Evolutionary conservation across 2,329 filamentous ascomycete genomes (phyloP).

Genomic region (Escovopsis sp.): DNA sequence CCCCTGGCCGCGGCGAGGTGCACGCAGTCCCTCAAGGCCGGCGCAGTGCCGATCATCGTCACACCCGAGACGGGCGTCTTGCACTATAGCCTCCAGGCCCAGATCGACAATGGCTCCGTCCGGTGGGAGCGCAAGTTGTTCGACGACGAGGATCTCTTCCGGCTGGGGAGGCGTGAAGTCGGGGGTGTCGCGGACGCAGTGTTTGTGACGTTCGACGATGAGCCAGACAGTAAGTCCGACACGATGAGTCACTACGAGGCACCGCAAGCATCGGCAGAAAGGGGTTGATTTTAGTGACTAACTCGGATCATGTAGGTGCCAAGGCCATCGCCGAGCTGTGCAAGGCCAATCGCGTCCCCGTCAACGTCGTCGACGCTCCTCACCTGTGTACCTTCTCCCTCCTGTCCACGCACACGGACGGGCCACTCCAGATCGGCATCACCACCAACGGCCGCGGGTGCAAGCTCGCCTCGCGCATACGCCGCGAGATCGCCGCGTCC

Average conservation of each 20-base stretch:
- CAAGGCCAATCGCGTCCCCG: slow-evolving; percentile 64
- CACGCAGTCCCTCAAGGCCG: slow-evolving; percentile 63
- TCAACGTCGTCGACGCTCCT: slow-evolving; percentile 85
- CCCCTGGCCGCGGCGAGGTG: slow-evolving; percentile 77
- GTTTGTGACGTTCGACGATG: slow-evolving; percentile 58
- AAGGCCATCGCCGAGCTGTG: slow-evolving; percentile 52
- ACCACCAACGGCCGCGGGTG: slow-evolving; percentile 92
- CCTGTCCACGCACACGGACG: slow-evolving; percentile 77
- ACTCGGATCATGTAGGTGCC: too few relatives aligned
- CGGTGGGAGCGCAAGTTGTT: slow-evolving; percentile 54
- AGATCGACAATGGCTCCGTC: slow-evolving; percentile 51
- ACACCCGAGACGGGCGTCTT: slow-evolving; percentile 49
- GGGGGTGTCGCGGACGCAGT: slow-evolving; percentile 74
- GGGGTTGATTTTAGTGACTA: too few relatives aligned
- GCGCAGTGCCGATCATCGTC: slow-evolving; percentile 67
- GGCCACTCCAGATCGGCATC: slow-evolving; percentile 85
- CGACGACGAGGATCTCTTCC: slow-evolving; percentile 54
- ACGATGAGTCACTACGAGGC: too few relatives aligned
- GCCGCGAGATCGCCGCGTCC: slow-evolving; percentile 71
- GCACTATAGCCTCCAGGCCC: slow-evolving; percentile 43
- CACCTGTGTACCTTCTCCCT: slow-evolving; percentile 80
- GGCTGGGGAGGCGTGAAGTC: slow-evolving; percentile 67
- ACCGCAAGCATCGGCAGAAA: too few relatives aligned
- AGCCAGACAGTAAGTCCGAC: slow-evolving; percentile 6
- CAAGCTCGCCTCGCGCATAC: slow-evolving; percentile 79